Evolutionary conservation across 371 early-diverging fungal species (phyloP), one percentile per base, ranked within the genome.

Genomic region (Mortierella sp.): DNA sequence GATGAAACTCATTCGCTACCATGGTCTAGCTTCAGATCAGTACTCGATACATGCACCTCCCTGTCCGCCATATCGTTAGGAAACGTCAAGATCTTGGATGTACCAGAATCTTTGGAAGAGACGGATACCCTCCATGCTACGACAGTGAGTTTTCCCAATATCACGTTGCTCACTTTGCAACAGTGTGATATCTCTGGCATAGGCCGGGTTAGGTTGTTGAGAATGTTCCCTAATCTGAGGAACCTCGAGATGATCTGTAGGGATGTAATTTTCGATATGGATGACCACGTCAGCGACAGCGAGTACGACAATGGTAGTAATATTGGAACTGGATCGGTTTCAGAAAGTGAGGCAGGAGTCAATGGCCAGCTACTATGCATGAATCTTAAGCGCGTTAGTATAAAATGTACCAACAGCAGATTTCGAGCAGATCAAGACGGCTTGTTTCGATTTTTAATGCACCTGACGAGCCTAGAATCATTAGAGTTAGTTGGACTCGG

Each of bases 151-250:
- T 75, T 75, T 13, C 75, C 70, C 19, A 64, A 70, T 47, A 37
- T 75, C 17, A 37, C 23, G 0, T 53, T 55, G 8, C 55, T 75
- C 22, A 29, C 43, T 8, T n/a, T 75, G 35, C 40, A 22, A 22
- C 66, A 65, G 45, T 75, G 75, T 32, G 70, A 65, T 23, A 65
- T 75, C 57, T 61, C 75, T 5, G 23, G 61, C 23, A 8, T 37
- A 17, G 70, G 61, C 4, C 75, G 59, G 15, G 43, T 54, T 19
- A 58, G 70, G 22, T 22, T 75, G 3, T 31, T 75, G 26, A 64
- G 62, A 31, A 64, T 70, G 65, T 70, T 60, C 51, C 69, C 75
- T 2, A 70, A 56, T n/a, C 45, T 75, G 13, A 29, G 32, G 32
- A 22, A 54, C 17, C 57, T 75, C 2, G 40, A 60, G n/a, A 26